Conservation (phyloP, 352 stramenopile genomes). For the Phytophthora meadii region DNA sequence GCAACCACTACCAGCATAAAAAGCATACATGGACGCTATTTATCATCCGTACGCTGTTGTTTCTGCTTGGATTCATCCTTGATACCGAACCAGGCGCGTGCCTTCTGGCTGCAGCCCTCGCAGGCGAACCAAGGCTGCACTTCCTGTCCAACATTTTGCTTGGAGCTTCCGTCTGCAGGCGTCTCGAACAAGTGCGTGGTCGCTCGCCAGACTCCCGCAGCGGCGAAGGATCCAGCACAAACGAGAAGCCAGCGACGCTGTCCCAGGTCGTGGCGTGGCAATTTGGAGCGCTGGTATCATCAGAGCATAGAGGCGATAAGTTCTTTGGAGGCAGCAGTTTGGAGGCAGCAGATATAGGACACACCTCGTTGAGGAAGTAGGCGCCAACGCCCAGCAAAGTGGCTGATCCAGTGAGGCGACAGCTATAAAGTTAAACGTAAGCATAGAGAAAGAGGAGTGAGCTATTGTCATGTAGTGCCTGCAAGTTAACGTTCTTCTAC, state of each 20-base stretch:
- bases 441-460: slow-evolving; percentile 1
- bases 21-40: slow-evolving; percentile 51
- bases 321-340: not conserved
- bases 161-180: not conserved
- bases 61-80: slow-evolving; percentile 2
- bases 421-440: slow-evolving; percentile 36
- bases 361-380: slow-evolving; percentile 69
- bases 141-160: not conserved
- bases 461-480: not conserved
- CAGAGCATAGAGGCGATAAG: not conserved
- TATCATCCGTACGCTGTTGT: slow-evolving; percentile 26
- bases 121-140: slow-evolving; percentile 7
- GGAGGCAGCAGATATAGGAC: not conserved
- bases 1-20: slow-evolving; percentile 35
- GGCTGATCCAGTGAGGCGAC: slow-evolving; percentile 57
- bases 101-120: slow-evolving; percentile 16
- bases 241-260: slow-evolving; percentile 67
- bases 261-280: slow-evolving; percentile 45
- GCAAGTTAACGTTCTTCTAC: slow-evolving; percentile 16
- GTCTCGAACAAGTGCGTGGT: slow-evolving; percentile 52
- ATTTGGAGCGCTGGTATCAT: slow-evolving; percentile 43
- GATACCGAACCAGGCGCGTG: slow-evolving; percentile 14
- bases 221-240: slow-evolving; percentile 57
- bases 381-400: slow-evolving; percentile 60
- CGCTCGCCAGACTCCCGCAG: slow-evolving; percentile 57